Evolutionary conservation across 345 rosid species (phyloP), one percentile per base, ranked within the genome.

Genomic region (Barbarea vulgaris): DNA sequence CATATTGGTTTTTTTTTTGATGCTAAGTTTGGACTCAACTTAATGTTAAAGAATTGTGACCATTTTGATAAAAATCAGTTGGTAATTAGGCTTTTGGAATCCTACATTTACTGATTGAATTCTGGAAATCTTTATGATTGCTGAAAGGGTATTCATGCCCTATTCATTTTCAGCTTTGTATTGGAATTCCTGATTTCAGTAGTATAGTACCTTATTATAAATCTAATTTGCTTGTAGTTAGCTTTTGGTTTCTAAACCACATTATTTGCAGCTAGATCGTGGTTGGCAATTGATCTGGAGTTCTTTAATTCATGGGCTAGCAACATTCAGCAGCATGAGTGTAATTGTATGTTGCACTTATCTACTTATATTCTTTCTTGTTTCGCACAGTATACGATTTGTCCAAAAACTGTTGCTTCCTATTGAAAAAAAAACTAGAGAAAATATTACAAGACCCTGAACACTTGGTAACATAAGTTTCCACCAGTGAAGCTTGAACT

Each of bases 221-320:
- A 44, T 33, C 65, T 62, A 22, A n/a, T 64, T 70, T 62, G 53
- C 67, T 57, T 24, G 61, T 54, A 19, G 46, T 55, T 70, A 47
- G 37, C 67, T 56, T 77, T 48, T 70, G 36, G 62, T 64, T 42
- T 70, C 61, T 56, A 64, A 69, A 63, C 58, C 12, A 3, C n/a
- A 33, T 70, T 77, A 46, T 71, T 77, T 86, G 85, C 90, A 91
- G 98, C 73, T 84, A 62, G 77, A 80, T 69, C 67, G 69, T 55
- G 88, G 91, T 70, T 91, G 97, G 98, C 90, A 87, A 44, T 77
- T 79, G 70, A 83, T 91, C 72, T 94, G 98, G 98, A 84, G 78
- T 77, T 80, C 80, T 79, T 70, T 87, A 64, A 75, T 91, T 81
- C 98, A 88, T 42, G 93, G 89, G 60, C 78, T 94, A 67, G 95